A percentile compares a stretch with the other conserved stretches of the same genome.
phyloP scores from a whole-genome alignment of 2,329 filamentous ascomycete species.

The Ceratocystis albifundus region DNA sequence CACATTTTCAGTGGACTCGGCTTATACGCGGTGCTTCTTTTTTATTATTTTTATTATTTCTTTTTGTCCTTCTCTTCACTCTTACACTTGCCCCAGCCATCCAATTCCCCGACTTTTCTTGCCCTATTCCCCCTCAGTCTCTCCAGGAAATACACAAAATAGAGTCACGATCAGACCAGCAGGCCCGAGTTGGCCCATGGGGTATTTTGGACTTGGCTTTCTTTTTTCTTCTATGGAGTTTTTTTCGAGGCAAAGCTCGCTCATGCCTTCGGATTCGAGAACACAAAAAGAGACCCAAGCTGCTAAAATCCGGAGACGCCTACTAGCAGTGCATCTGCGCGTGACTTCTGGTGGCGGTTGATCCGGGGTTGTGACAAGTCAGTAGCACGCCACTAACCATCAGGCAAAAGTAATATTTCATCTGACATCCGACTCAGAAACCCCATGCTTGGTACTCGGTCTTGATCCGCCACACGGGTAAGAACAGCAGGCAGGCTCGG shows the following conservation, averaged over 20 bases:
- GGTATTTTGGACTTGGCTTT: not conserved
- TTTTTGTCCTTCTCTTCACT: not conserved
- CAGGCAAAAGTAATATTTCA: not conserved
- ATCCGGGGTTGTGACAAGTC: slow-evolving; percentile 1
- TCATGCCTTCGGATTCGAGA: not conserved
- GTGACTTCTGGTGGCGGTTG: not conserved
- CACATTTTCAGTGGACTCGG: slow-evolving; percentile 9
- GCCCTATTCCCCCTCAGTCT: not conserved
- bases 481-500: too few species aligned
- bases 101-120: not conserved
- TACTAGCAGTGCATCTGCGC: not conserved
- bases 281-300: not conserved
- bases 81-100: slow-evolving; percentile 4
- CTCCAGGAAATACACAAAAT: slow-evolving; percentile 9
- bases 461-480: too few species aligned
- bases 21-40: slow-evolving; percentile 13
- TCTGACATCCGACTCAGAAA: not conserved
- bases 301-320: slow-evolving; percentile 9
- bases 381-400: not conserved
- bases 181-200: slow-evolving; percentile 11
- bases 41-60: not conserved
- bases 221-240: not conserved
- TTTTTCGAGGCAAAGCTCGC: not conserved
- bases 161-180: slow-evolving; percentile 12
- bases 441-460: not conserved